phyloP scores from a whole-genome alignment of 345 rosid genomes.

The Murraya paniculata region DNA sequence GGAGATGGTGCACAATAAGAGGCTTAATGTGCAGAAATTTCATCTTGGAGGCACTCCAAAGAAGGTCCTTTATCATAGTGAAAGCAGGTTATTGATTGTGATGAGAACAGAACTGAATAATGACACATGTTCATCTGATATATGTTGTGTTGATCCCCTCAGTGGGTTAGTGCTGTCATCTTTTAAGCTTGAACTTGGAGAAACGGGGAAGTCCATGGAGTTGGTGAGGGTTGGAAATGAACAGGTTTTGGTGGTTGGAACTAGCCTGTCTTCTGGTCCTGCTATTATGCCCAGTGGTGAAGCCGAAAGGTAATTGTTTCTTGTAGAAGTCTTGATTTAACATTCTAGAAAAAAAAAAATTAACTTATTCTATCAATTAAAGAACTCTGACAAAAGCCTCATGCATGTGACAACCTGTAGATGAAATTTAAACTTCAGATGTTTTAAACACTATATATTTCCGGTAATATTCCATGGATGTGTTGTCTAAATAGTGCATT shows the following conservation, averaged over 20 bases:
- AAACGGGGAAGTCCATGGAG: constrained; percentile 93
- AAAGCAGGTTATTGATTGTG: constrained; percentile 79
- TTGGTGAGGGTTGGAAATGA: constrained; percentile 80
- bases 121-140: constrained; percentile 66
- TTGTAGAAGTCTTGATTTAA: background rate
- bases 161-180: constrained; percentile 73
- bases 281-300: constrained; percentile 97
- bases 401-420: background rate
- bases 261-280: constrained; percentile 85
- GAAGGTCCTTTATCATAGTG: constrained; percentile 85
- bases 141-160: constrained; percentile 84
- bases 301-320: constrained; percentile 78
- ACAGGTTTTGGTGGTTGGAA: constrained; percentile 82
- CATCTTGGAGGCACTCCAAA: constrained; percentile 93
- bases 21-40: constrained; percentile 92
- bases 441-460: background rate
- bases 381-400: no score
- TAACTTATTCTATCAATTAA: background rate
- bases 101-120: constrained; percentile 82
- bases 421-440: background rate
- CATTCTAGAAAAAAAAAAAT: background rate
- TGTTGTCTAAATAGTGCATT: constrained; percentile 17
- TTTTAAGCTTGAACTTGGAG: constrained; percentile 73
- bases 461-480: background rate
- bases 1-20: constrained; percentile 87